These are phyloP conservation scores for Paraglomus brasilianum DNA, from an alignment of 192 early-diverging fungal species.

Conservation along the genomic window DNA sequence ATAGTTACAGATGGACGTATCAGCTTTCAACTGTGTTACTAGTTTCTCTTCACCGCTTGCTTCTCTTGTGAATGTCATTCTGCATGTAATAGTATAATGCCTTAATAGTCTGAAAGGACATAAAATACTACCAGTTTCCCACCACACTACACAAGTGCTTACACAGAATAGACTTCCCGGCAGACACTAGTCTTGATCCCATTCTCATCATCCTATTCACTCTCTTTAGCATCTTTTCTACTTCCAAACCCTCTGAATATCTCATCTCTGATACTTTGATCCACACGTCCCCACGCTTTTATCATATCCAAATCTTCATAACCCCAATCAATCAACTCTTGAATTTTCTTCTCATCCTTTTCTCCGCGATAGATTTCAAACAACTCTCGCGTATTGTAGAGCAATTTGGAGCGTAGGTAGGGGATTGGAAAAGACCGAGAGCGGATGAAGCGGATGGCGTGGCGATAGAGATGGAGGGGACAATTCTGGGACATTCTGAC, in stretches of 20 bases:
- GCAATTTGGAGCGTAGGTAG: constrained; percentile 3
- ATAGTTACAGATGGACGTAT: no score
- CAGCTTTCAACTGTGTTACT: no score
- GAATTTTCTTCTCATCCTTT: neutral
- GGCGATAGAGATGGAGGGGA: constrained; percentile 5
- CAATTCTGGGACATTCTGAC: neutral
- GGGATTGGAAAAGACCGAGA: neutral
- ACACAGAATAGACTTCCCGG: no score
- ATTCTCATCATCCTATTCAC: no score
- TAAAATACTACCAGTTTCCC: no score
- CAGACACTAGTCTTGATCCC: no score
- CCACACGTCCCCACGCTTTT: constrained; percentile 16
- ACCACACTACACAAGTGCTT: no score
- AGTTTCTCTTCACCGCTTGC: no score
- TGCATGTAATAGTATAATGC: no score
- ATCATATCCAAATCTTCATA: constrained; percentile 16
- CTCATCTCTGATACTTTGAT: constrained; percentile 11
- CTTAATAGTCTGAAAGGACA: no score
- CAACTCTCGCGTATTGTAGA: constrained; percentile 6
- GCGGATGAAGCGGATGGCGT: constrained; percentile 1
- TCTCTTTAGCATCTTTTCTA: neutral
- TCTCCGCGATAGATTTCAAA: constrained; percentile 22
- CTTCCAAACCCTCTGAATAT: constrained; percentile 18
- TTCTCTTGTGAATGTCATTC: no score
- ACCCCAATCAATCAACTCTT: neutral